A percentile compares a stretch with the other conserved stretches of the same genome.
These are phyloP conservation scores for Penicillium goetzii DNA, from an alignment of 495 filamentous ascomycete species.

Conservation along the genomic window DNA sequence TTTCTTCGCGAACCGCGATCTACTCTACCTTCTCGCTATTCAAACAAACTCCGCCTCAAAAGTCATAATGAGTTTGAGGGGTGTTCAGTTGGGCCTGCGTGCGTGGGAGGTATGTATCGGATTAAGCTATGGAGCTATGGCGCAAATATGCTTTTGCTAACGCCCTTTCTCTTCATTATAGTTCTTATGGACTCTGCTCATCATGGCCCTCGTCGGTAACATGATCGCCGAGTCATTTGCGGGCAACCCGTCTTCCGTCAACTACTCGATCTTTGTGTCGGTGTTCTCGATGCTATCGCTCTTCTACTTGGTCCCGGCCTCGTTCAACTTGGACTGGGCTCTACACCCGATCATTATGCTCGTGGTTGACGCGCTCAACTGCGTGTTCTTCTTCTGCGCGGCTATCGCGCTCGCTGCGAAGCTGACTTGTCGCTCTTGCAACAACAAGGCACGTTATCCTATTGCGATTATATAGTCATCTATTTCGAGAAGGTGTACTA, in stretches of 20 bases:
- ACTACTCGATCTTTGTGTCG: slow-evolving; percentile 68
- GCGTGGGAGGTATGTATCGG: slow-evolving; percentile 43
- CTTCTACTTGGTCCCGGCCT: slow-evolving; percentile 61
- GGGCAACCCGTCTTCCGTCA: slow-evolving; percentile 59
- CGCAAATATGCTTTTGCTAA: not conserved
- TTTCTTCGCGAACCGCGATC: slow-evolving; percentile 7
- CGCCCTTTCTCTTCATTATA: slow-evolving; percentile 26
- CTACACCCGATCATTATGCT: slow-evolving; percentile 59
- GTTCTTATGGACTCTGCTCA: slow-evolving; percentile 69
- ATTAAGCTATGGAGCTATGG: not conserved
- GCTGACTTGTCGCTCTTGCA: slow-evolving; percentile 62
- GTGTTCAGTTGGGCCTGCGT: slow-evolving; percentile 41
- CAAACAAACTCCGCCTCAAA: slow-evolving; percentile 11
- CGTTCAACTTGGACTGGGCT: slow-evolving; percentile 51
- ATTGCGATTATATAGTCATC: not conserved
- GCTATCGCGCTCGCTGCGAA: slow-evolving; percentile 67
- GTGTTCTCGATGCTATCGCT: slow-evolving; percentile 69
- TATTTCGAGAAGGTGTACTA: not conserved
- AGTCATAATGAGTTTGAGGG: slow-evolving; percentile 36
- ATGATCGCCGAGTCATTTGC: slow-evolving; percentile 60
- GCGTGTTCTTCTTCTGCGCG: slow-evolving; percentile 66
- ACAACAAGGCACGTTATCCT: slow-evolving; percentile 57
- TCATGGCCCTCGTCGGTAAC: slow-evolving; percentile 69
- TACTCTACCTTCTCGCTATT: not conserved
- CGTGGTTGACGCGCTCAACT: slow-evolving; percentile 61